Percentiles rank a stretch among this genome's conserved stretches.
phyloP scores from a whole-genome alignment of 306 rosid species.

The Citrullus mucosospermus region DNA sequence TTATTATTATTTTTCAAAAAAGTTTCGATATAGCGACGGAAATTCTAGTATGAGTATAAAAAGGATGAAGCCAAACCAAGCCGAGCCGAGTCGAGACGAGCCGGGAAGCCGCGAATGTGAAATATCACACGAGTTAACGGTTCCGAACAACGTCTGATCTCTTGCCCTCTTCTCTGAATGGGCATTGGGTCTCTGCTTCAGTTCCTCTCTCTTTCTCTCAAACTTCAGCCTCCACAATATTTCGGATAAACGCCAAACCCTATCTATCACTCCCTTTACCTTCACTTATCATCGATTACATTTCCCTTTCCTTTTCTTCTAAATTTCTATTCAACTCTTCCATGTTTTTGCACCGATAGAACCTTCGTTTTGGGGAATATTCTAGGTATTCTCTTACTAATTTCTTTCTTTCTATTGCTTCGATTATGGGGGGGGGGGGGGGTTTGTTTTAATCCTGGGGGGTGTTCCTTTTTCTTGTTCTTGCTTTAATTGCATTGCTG shows the following conservation, averaged over 20 bases:
- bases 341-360: neutral
- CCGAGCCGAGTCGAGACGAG: neutral
- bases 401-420: neutral
- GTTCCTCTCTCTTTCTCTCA: neutral
- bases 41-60: too few species aligned
- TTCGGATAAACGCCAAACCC: neutral
- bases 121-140: slow-evolving; percentile 4
- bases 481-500: neutral
- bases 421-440: neutral
- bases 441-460: neutral
- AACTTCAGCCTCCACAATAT: neutral
- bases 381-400: neutral
- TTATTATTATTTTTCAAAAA: too few species aligned
- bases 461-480: neutral
- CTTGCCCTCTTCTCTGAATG: neutral
- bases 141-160: slow-evolving; percentile 1
- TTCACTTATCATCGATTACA: neutral
- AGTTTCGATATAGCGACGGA: too few species aligned
- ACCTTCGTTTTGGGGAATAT: neutral
- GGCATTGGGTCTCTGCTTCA: slow-evolving; percentile 10
- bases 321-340: neutral
- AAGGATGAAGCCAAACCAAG: too few species aligned
- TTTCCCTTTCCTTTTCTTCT: neutral
- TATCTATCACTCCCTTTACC: neutral
- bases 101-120: neutral